A percentile compares a stretch with the other conserved stretches of the same genome.
phyloP scores from a whole-genome alignment of 176 grass and related monocot species.

The Oryza meridionalis region DNA sequence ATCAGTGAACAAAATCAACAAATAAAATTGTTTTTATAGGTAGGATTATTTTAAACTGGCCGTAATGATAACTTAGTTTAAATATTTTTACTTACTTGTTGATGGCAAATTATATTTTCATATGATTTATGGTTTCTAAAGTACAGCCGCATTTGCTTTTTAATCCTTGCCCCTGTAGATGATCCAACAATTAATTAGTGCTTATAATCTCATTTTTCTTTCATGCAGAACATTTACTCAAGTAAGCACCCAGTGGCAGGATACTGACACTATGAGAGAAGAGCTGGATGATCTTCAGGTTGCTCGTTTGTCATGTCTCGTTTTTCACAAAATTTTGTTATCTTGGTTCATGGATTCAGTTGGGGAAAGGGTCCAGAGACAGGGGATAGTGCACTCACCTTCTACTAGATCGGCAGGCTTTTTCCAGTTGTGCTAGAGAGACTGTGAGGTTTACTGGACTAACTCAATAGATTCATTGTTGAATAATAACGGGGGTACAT shows the following conservation, averaged over 20 bases:
- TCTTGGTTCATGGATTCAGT: background rate
- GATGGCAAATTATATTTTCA: slow-evolving; percentile 8
- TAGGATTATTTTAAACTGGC: slow-evolving; percentile 7
- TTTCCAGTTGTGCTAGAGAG: background rate
- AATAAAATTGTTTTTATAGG: background rate
- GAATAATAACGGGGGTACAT: too few relatives aligned
- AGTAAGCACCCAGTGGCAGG: slow-evolving; percentile 97
- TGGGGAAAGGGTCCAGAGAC: background rate
- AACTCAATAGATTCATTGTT: too few relatives aligned
- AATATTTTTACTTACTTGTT: slow-evolving; percentile 6
- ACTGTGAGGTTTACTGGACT: background rate
- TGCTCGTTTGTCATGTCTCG: slow-evolving; percentile 44
- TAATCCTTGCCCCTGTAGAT: slow-evolving; percentile 2
- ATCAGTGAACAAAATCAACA: background rate
- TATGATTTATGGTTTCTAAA: slow-evolving; percentile 37
- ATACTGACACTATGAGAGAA: slow-evolving; percentile 98
- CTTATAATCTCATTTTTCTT: slow-evolving; percentile 27
- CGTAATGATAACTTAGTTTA: slow-evolving; percentile 4
- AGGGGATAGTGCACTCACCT: background rate
- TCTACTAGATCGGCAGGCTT: background rate
- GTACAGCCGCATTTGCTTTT: background rate
- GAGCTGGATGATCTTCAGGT: slow-evolving; percentile 99
- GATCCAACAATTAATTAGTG: slow-evolving; percentile 10
- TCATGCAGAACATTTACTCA: slow-evolving; percentile 98
- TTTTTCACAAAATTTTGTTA: background rate